These are phyloP conservation scores for Fragilaria crotonensis DNA, from an alignment of 108 stramenopile species.

Conservation along the genomic window DNA sequence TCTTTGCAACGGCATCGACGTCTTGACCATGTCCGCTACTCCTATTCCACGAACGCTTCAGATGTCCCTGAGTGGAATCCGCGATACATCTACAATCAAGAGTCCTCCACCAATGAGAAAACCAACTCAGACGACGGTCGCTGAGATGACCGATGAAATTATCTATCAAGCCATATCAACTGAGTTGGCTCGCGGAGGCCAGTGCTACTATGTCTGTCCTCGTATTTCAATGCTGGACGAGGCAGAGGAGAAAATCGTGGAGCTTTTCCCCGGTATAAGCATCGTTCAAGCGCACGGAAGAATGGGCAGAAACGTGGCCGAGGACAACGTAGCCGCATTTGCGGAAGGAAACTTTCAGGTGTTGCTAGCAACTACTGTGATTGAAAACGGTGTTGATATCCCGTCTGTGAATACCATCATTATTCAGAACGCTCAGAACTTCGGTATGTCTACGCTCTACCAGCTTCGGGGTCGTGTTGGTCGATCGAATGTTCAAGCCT, in stretches of 20 bases:
- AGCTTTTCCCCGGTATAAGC: constrained; percentile 62
- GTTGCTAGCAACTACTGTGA: constrained; percentile 92
- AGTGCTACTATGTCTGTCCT: constrained; percentile 89
- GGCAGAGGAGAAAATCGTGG: constrained; percentile 46
- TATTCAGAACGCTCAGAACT: constrained; percentile 83
- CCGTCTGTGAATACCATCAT: constrained; percentile 93
- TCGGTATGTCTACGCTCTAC: constrained; percentile 92
- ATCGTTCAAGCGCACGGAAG: constrained; percentile 86
- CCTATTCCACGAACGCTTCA: constrained; percentile 95
- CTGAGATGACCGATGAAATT: constrained; percentile 52
- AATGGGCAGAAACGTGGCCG: constrained; percentile 58
- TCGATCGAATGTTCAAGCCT: constrained; percentile 80
- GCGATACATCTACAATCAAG: constrained; percentile 86
- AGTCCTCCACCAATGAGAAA: constrained; percentile 86
- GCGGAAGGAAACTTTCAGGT: constrained; percentile 83
- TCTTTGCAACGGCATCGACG: constrained; percentile 82
- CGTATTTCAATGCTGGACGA: constrained; percentile 72
- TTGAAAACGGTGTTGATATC: constrained; percentile 97
- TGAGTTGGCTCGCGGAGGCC: constrained; percentile 81
- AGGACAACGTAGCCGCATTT: constrained; percentile 78
- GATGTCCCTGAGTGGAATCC: constrained; percentile 85
- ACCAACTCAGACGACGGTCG: constrained; percentile 71
- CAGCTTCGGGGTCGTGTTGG: constrained; percentile 94
- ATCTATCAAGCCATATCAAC: constrained; percentile 51
- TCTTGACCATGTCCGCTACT: constrained; percentile 91